Conservation (phyloP, 2,329 filamentous ascomycete genomes). For the Nemania abortiva region DNA sequence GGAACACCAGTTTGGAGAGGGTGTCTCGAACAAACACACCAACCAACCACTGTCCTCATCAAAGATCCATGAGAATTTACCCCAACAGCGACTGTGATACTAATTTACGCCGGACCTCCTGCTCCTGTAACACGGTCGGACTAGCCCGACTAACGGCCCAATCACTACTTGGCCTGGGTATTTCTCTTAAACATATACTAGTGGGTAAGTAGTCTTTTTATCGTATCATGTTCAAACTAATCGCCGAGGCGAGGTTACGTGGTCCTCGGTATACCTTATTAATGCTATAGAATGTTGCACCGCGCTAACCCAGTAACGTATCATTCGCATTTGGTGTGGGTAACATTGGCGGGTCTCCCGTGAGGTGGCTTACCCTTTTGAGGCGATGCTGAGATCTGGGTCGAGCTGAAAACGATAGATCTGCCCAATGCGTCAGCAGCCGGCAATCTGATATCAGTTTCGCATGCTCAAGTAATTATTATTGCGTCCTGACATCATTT, state of each 20-base stretch:
- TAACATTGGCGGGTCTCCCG: not conserved
- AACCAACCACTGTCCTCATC: not conserved
- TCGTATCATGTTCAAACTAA: not conserved
- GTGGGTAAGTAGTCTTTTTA: too few species aligned
- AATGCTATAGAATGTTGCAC: not conserved
- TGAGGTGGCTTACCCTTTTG: conserved; percentile 10
- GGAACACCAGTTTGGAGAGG: not conserved
- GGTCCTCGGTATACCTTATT: not conserved
- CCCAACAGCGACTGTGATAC: not conserved
- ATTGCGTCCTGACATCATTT: not conserved
- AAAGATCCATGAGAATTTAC: not conserved
- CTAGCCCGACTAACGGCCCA: not conserved
- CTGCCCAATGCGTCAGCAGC: not conserved
- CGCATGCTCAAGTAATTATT: not conserved
- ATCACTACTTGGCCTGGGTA: too few species aligned
- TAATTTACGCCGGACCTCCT: not conserved
- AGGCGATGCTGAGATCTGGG: not conserved
- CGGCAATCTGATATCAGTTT: not conserved
- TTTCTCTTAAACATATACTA: not conserved
- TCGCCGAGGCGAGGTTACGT: not conserved
- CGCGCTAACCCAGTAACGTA: not conserved
- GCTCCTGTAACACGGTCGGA: too few species aligned
- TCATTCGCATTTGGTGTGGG: not conserved
- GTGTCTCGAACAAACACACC: not conserved
- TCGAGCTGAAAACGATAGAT: conserved; percentile 15